Evolutionary conservation across 2,329 filamentous ascomycete species (phyloP).

Genomic region (Xylaria sp.): DNA sequence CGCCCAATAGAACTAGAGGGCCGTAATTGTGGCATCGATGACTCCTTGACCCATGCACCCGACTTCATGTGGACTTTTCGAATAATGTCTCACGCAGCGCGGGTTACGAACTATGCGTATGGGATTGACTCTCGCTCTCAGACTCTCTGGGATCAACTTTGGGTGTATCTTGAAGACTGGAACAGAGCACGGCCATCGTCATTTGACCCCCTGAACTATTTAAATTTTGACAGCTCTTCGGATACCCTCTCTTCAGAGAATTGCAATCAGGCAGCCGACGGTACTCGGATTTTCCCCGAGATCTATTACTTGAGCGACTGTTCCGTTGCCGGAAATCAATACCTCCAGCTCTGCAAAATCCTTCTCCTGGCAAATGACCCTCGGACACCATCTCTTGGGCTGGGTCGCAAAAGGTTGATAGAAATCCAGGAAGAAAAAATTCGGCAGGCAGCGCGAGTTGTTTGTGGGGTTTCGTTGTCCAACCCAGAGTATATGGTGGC

Average conservation of each 20-base stretch:
- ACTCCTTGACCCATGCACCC: constrained; percentile 8
- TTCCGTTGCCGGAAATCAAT: constrained; percentile 14
- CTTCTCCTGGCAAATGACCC: constrained; percentile 18
- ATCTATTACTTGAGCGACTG: constrained; percentile 3
- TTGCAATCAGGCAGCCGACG: not conserved
- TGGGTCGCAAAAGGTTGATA: constrained; percentile 8
- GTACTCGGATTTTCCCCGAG: not conserved
- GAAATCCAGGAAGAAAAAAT: constrained; percentile 1
- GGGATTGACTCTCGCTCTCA: constrained; percentile 4
- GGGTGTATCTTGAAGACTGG: constrained; percentile 16
- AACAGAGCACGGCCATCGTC: constrained; percentile 11
- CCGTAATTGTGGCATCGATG: constrained; percentile 13
- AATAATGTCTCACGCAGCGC: constrained; percentile 19
- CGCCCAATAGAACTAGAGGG: constrained; percentile 18
- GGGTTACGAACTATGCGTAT: constrained; percentile 18
- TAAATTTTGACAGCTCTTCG: not conserved
- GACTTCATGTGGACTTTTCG: constrained; percentile 19
- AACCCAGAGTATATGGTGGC: constrained; percentile 11
- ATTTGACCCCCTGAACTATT: constrained; percentile 3
- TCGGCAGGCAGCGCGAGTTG: constrained; percentile 13
- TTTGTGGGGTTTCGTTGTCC: constrained; percentile 12
- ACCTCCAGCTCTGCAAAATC: constrained; percentile 16
- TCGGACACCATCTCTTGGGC: constrained; percentile 1
- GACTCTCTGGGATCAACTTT: constrained; percentile 17
- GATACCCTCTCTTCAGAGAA: not conserved